Base-by-base conservation (phyloP, 2,329 filamentous ascomycete genomes). In the Scedosporium apiospermum region DNA sequence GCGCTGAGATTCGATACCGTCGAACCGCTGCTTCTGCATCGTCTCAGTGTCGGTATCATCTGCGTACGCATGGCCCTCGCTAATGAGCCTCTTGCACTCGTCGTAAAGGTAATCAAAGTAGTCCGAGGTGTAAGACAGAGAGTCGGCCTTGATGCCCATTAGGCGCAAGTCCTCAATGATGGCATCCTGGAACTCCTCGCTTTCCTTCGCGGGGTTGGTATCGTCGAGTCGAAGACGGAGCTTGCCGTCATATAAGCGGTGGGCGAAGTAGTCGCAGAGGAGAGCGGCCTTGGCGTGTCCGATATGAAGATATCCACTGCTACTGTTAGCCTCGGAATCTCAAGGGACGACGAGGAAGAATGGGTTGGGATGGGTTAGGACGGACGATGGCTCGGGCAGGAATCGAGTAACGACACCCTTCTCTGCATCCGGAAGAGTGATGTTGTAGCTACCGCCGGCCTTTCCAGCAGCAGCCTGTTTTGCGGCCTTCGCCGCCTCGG, bases 161-260 rank as follows among this genome's bases (percentile, higher is more conserved):
- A 98, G 82, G 59, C 87, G 86, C 60, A 97, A 83, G 75, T 99
- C 95, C 78, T 96, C 89, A 46, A 96, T 81, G 65, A 99, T 99
- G 4, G 92, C 84, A 76, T 98, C 92, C 73, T 98, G 88, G 74
- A 88, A 99, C 78, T 98, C 95, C 73, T 93, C 87, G 80, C 96
- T 97, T 81, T 99, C 95, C 75, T 98, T 98, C 64, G 89, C 88
- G 6, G 95, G 95, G 77, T 99, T 99, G 63, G 95, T 99, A 72
- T 99, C 95, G 73, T 99, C 95, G 71, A 99, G 95, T 64, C 95
- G 90, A 59, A 98, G 85, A 64, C 96, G 87, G 69, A 99, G 82
- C 70, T 89, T 96, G 70, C 95, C 95, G 65, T 93, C 88, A 80
- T 96, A 96, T 69, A 91, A 90, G 73, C 92, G 88, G 75, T 97